Conservation (phyloP, 176 grass and related monocot genomes). For the Triticum turgidum region DNA sequence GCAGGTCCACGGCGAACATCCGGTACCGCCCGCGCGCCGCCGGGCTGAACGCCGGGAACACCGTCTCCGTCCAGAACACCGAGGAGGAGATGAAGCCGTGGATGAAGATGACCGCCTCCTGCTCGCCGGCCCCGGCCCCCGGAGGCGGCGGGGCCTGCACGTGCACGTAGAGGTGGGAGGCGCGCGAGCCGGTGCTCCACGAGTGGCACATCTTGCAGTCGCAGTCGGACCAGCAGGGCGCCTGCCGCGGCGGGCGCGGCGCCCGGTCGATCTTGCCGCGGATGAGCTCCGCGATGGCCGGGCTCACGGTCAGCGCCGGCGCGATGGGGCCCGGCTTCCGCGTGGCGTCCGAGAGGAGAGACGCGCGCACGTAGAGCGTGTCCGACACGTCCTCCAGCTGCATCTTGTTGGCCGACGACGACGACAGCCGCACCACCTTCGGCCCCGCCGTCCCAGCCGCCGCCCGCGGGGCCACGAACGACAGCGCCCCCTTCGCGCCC, state of each 20-base stretch:
- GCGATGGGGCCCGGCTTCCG: conserved; percentile 42
- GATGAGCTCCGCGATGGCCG: conserved; percentile 74
- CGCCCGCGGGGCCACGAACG: conserved; percentile 19
- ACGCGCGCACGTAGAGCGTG: conserved; percentile 82
- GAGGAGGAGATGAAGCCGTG: conserved; percentile 98
- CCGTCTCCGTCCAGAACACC: conserved; percentile 91
- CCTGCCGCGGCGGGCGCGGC: conserved; percentile 14
- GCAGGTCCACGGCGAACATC: conserved; percentile 86
- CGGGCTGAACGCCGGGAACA: conserved; percentile 73
- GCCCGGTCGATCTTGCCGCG: conserved; percentile 62
- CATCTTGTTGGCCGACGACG: conserved; percentile 62
- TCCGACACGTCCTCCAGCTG: conserved; percentile 96
- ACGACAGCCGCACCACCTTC: conserved; percentile 75
- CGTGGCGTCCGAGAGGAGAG: conserved; percentile 57
- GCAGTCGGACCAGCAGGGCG: conserved; percentile 96
- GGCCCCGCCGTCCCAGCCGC: conserved; percentile 13
- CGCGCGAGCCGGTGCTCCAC: conserved; percentile 42
- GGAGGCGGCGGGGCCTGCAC: conserved; percentile 37
- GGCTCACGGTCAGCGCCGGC: conserved; percentile 59
- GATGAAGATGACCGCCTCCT: conserved; percentile 84
- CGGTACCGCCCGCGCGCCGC: conserved; percentile 40
- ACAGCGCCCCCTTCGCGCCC: background rate
- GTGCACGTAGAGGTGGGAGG: conserved; percentile 74
- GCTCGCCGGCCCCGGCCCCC: background rate
- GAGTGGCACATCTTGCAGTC: conserved; percentile 91